Base-by-base conservation (phyloP, 2,329 filamentous ascomycete genomes). In the Colletotrichum caudatum region DNA sequence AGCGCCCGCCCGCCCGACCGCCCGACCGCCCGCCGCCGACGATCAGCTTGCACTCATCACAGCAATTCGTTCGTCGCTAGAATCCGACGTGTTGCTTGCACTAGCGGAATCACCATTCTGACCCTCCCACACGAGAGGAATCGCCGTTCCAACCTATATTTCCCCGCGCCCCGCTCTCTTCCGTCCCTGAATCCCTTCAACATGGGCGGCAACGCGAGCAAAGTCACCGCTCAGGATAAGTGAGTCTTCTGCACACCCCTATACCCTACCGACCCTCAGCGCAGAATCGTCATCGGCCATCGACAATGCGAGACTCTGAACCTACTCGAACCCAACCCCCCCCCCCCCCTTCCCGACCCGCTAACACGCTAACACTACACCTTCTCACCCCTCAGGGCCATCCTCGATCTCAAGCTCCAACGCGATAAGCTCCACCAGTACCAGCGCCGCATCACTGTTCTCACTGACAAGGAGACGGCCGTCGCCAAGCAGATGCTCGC, bases 361-460 rank as follows among this genome's bases (percentile, higher is more conserved):
- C 37, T 66, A 46, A 71, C 33, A 23, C 44, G 2, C n/a, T n/a
- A n/a, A n/a, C n/a, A n/a, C n/a, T n/a, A n/a, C 26, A 16, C 44
- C 44, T 59, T 29, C 29, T 46, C 33, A 26, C 50, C 14, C 26
- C n/a, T 9, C 80, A 98, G 95, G 85, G 95, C 95, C 72, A 98
- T 98, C 82, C 92, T 98, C 78, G 95, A 98, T 84, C 93, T 98
- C 85, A 98, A 98, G 85, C 94, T 91, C 83, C 95, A 98, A 85
- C 95, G 96, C 81, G 96, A 99, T 86, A 97, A 94, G 82, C 91
- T 99, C 4, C 95, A 97, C 78, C 94, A 97, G 81, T 98, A 98
- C 85, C 95, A 98, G 82, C 92, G 93, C 78, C 93, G 93, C 78
- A 96, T 99, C 79, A 92, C 91, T 46, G 87, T 93, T 63, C 90